Evolutionary conservation across 164 flowering plant genomes (phyloP).

Genomic region (Berberis vulgaris): DNA sequence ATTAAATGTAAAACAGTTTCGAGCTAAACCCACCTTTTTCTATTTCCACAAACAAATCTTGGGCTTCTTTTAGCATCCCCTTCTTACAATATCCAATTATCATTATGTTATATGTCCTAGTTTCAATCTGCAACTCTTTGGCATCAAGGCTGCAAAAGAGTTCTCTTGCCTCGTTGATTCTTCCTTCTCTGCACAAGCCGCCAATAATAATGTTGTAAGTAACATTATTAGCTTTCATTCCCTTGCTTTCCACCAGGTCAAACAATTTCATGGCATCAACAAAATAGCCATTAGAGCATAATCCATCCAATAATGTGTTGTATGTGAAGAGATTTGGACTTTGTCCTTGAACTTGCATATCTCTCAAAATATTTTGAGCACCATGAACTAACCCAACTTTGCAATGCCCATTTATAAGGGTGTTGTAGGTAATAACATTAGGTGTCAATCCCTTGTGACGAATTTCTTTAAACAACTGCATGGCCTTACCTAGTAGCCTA

Average conservation of each 20-base stretch:
- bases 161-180: constrained; percentile 1
- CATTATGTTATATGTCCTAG: constrained; percentile 10
- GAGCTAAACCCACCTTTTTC: constrained; percentile 10
- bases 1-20: constrained; percentile 11
- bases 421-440: too few relatives aligned
- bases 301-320: background rate
- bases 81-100: constrained; percentile 9
- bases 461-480: too few relatives aligned
- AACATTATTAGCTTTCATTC: constrained; percentile 1
- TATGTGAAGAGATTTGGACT: constrained; percentile 4
- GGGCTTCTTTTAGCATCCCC: constrained; percentile 13
- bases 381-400: background rate
- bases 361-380: background rate
- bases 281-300: background rate
- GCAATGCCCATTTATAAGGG: background rate
- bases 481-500: background rate
- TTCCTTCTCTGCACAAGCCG: constrained; percentile 13
- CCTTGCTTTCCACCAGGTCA: constrained; percentile 1
- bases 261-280: constrained; percentile 9
- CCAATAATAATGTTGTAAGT: constrained; percentile 12
- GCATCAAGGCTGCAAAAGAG: background rate
- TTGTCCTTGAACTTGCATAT: constrained; percentile 3
- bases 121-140: constrained; percentile 12
- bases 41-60: constrained; percentile 14
- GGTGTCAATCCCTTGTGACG: too few relatives aligned